Evolutionary conservation across 495 filamentous ascomycete species (phyloP).

Genomic region (Neurospora sp.): DNA sequence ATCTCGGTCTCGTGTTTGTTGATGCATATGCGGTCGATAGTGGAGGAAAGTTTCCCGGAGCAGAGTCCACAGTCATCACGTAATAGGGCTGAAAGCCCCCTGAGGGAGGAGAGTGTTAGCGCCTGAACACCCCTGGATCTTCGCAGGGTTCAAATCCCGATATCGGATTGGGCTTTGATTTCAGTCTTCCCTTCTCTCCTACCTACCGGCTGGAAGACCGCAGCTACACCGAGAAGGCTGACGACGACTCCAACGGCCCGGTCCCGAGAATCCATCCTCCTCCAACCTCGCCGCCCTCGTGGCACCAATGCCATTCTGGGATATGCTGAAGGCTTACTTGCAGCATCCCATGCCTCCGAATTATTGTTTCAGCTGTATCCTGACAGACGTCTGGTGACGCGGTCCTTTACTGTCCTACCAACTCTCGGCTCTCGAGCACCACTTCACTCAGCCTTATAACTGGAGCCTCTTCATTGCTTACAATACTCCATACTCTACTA

Average conservation of each 20-base stretch:
- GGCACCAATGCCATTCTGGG: not conserved
- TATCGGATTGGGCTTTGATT: not conserved
- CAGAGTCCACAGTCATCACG: not conserved
- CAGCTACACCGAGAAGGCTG: not conserved
- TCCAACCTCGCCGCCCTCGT: not conserved
- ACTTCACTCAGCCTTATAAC: not conserved
- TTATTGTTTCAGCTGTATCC: not conserved
- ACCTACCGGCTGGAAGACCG: not conserved
- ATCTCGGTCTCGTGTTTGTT: not conserved
- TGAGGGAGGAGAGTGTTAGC: not conserved
- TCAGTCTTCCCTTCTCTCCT: not conserved
- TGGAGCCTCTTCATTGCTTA: not conserved
- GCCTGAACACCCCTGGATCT: not conserved
- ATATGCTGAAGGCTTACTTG: not conserved
- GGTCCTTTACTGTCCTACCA: not conserved
- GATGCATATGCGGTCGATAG: not conserved
- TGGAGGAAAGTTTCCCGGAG: not conserved
- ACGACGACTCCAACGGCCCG: not conserved
- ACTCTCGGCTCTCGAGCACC: not conserved
- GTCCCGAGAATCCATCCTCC: not conserved
- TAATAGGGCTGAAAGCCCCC: not conserved
- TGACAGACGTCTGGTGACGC: not conserved
- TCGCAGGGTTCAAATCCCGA: conserved; percentile 1
- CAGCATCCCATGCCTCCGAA: not conserved
- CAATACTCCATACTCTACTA: not conserved